These are phyloP conservation scores for Atractiella rhizophila DNA, from an alignment of 768 basidiomycete species.

Conservation along the genomic window DNA sequence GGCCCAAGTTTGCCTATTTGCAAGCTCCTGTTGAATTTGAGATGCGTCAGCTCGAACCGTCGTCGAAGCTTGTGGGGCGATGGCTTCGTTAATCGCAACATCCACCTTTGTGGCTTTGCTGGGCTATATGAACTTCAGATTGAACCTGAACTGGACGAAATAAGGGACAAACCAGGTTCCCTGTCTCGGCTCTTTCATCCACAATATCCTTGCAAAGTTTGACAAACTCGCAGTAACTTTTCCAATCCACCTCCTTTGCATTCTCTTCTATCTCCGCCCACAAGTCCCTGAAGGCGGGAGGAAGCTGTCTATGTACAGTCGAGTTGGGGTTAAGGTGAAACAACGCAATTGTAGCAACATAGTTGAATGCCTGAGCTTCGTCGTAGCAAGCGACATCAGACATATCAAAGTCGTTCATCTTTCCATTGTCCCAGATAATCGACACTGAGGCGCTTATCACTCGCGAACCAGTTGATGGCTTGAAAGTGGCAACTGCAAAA, in stretches of 20 bases:
- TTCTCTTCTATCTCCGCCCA: constrained; percentile 66
- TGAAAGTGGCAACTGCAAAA: constrained; percentile 50
- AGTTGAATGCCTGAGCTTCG: constrained; percentile 60
- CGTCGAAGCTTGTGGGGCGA: too few relatives aligned
- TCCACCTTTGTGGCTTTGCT: neutral
- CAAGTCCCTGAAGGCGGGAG: constrained; percentile 55
- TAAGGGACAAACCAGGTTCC: neutral
- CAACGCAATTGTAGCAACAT: constrained; percentile 59
- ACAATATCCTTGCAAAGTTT: constrained; percentile 37
- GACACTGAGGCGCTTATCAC: constrained; percentile 38
- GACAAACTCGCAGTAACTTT: constrained; percentile 45
- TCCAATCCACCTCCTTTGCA: constrained; percentile 37
- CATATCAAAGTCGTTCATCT: constrained; percentile 45
- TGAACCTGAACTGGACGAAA: neutral
- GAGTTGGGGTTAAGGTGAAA: constrained; percentile 35
- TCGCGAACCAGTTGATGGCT: too few relatives aligned
- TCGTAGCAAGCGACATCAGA: constrained; percentile 48
- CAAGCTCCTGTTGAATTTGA: constrained; percentile 35
- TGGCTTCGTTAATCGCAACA: neutral
- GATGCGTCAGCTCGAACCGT: too few relatives aligned
- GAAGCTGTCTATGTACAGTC: constrained; percentile 33
- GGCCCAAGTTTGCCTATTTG: constrained; percentile 33
- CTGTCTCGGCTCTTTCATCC: constrained; percentile 18
- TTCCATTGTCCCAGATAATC: constrained; percentile 40
- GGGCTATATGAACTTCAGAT: neutral